phyloP scores from a whole-genome alignment of 768 basidiomycete species.

The Crepidotus variabilis region DNA sequence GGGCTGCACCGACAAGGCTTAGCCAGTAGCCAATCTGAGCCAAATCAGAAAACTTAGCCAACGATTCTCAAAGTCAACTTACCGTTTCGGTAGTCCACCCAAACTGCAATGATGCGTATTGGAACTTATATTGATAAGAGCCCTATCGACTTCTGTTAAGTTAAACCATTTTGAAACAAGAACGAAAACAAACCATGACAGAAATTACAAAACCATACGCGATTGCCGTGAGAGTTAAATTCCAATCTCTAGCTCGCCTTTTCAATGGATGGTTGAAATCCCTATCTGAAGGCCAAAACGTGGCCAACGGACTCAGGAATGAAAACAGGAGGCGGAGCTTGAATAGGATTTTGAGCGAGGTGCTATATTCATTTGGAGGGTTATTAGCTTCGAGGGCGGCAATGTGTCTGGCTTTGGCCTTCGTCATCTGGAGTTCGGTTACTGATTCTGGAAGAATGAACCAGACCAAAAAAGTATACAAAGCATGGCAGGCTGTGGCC shows the following conservation, averaged over 20 bases:
- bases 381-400: constrained; percentile 23
- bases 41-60: background rate
- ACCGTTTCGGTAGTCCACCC: constrained; percentile 68
- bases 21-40: constrained; percentile 72
- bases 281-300: constrained; percentile 48
- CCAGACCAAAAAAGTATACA: constrained; percentile 48
- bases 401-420: constrained; percentile 31
- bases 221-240: constrained; percentile 50
- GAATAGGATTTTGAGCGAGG: constrained; percentile 24
- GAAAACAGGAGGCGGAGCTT: constrained; percentile 45
- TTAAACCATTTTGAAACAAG: background rate
- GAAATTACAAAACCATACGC: constrained; percentile 47
- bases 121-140: constrained; percentile 53
- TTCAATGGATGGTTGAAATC: constrained; percentile 30
- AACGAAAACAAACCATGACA: constrained; percentile 35
- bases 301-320: constrained; percentile 69
- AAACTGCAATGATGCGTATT: constrained; percentile 60
- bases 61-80: constrained; percentile 12
- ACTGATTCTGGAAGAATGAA: constrained; percentile 79
- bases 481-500: constrained; percentile 43
- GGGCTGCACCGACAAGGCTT: constrained; percentile 46
- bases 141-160: constrained; percentile 35
- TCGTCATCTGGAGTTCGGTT: constrained; percentile 43
- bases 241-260: constrained; percentile 55
- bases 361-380: constrained; percentile 12